Evolutionary conservation across 2,329 filamentous ascomycete genomes (phyloP), one percentile per base, ranked within the genome.

Genomic region (Apiospora koreana): DNA sequence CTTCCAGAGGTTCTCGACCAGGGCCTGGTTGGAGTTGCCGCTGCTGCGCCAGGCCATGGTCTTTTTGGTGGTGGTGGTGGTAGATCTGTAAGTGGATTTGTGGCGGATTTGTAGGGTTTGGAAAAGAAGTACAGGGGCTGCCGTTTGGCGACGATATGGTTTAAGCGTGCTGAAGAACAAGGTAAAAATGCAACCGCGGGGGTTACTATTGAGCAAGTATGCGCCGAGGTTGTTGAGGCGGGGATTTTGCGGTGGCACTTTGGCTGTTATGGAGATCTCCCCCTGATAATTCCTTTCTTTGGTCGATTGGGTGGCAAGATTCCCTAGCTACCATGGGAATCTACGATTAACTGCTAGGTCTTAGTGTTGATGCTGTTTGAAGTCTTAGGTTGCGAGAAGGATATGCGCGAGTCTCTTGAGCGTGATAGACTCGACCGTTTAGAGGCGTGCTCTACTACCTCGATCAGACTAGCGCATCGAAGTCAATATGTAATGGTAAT

Each of bases 21-120:
- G 86, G 70, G 91, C 90, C 50, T 83, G 81, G 80, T 98, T 98
- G 38, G 90, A 89, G 5, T 83, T 82, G 71, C 94, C 95, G 8
- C 92, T 93, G 80, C 93, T 94, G 74, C 90, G 89, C 96, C 96
- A 99, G 71, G 95, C 95, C 96, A 99, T 98, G 71, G 73, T 86
- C 28, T 31, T 68, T 45, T 18, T 48, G 45, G n/a, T 31, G n/a
- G 3, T n/a, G 25, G 10, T 9, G 28, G 14, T 48, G n/a, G 21
- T 23, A 43, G 65, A 42, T 25, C 2, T 6, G 3, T 16, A 21
- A 7, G n/a, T 35, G 28, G 58, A 8, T 8, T 16, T 2, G 35
- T 23, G 35, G 23, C 23, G 35, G 10, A 16, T 6, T n/a, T 58
- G 50, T 18, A 4, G 50, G 50, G 28, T 62, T 12, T 7, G 8